Evolutionary conservation across 2,329 filamentous ascomycete species (phyloP), one percentile per base, ranked within the genome.

Genomic region (Fusarium sp.): DNA sequence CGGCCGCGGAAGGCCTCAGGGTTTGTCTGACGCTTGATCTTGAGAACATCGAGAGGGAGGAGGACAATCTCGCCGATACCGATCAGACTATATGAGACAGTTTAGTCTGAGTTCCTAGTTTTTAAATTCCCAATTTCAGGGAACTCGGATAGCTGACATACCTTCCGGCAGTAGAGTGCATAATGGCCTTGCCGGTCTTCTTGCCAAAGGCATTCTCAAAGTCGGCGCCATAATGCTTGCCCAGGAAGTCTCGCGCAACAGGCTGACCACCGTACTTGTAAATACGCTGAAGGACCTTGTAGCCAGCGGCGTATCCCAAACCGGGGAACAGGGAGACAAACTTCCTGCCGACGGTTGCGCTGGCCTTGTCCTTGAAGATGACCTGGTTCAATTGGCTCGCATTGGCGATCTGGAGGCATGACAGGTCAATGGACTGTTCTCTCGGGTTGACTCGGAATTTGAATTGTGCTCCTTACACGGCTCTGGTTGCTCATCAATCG

Each of bases 21-120:
- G 86, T 99, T 99, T 73, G 96, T 99, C 85, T 99, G 96, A 76
- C 96, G 90, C 88, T 99, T 99, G 85, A 99, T 99, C 88, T 99
- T 99, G 69, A 99, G 88, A 38, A 99, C 95, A 75, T 99, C 96
- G 66, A 99, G 89, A 42, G 96, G 96, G 40, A 99, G 88, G 29
- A 99, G 88, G 64, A 99, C 88, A 71, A 99, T 97, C 84, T 99
- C 96, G 78, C 96, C 96, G 75, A 99, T 97, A 76, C 96, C 96
- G 77, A 99, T 96, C 77, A 99, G 79, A 83, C 92, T 95, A 46
- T 14, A 69, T 23, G 63, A 49, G n/a, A 14, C 50, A n/a, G 27
- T 61, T 77, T 42, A 78, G 73, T 42, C 20, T 33, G 23, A 46
- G 23, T 29, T 49, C 13, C 44, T 29, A 3, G 14, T 49, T 11